Conservation (phyloP, 345 rosid species). For the Odontarrhena argentea region DNA sequence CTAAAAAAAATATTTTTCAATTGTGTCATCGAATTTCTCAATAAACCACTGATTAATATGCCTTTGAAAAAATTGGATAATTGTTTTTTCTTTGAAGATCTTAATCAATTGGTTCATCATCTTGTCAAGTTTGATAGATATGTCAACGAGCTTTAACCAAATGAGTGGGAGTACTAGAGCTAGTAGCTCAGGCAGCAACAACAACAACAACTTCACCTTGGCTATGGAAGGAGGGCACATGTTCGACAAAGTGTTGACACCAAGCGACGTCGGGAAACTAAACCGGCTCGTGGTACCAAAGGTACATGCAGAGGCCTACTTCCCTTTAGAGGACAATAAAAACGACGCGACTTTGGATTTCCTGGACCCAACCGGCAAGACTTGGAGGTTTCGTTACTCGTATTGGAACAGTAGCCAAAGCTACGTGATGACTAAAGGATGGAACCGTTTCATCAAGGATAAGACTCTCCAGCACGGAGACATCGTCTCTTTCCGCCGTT, state of each 20-base stretch:
- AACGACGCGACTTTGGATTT: slow-evolving; percentile 78
- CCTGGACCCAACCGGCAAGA: slow-evolving; percentile 71
- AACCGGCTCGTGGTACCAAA: slow-evolving; percentile 82
- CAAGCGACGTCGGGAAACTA: slow-evolving; percentile 79
- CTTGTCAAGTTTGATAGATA: slow-evolving; percentile 44
- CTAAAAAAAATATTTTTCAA: slow-evolving; percentile 6
- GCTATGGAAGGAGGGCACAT: slow-evolving; percentile 53
- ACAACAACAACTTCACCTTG: slow-evolving; percentile 32
- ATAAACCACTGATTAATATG: background rate
- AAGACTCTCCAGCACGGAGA: slow-evolving; percentile 82
- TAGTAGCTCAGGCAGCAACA: slow-evolving; percentile 30
- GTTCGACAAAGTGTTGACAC: slow-evolving; percentile 81
- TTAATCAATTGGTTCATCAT: slow-evolving; percentile 18
- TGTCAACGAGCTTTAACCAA: slow-evolving; percentile 51
- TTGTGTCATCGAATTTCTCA: background rate
- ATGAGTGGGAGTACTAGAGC: slow-evolving; percentile 31
- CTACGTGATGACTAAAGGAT: slow-evolving; percentile 93
- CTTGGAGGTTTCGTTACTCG: slow-evolving; percentile 84
- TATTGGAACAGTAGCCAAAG: slow-evolving; percentile 96
- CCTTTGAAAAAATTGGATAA: slow-evolving; percentile 27
- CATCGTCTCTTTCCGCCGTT: slow-evolving; percentile 76
- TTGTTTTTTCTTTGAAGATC: slow-evolving; percentile 20
- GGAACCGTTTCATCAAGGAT: slow-evolving; percentile 94
- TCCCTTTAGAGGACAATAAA: slow-evolving; percentile 52
- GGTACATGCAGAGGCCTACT: slow-evolving; percentile 79